Conservation (phyloP, 139 green algal species). For the Zygnema cylindricum region DNA sequence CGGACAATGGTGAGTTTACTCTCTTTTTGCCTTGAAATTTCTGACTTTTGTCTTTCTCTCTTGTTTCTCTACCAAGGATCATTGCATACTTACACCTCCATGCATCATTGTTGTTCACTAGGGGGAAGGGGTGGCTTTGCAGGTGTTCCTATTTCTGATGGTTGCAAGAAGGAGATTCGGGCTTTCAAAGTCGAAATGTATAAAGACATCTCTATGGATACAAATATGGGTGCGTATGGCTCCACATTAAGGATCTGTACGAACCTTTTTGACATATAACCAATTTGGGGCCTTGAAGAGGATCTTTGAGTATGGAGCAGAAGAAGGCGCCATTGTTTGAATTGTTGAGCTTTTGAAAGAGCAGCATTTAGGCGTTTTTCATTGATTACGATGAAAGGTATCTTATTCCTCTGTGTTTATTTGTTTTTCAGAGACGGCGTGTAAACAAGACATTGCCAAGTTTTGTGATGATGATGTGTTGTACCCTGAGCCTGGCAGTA, state of each 20-base stretch:
- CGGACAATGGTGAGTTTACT: background rate
- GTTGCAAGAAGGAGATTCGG: slow-evolving; percentile 75
- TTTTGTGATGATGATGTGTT: slow-evolving; percentile 46
- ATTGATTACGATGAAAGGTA: background rate
- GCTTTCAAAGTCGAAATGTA: slow-evolving; percentile 76
- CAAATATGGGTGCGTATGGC: slow-evolving; percentile 72
- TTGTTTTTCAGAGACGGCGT: slow-evolving; percentile 29
- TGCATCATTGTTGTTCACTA: slow-evolving; percentile 54
- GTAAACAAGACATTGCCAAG: slow-evolving; percentile 44
- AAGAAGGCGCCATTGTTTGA: too few species aligned
- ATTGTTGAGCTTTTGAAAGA: background rate
- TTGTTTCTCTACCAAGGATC: background rate
- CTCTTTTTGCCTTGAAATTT: background rate
- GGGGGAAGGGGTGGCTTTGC: slow-evolving; percentile 60
- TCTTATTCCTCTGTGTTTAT: background rate
- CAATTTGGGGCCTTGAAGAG: too few species aligned
- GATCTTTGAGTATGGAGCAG: too few species aligned
- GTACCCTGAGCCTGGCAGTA: slow-evolving; percentile 41
- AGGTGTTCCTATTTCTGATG: slow-evolving; percentile 66
- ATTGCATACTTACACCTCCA: background rate
- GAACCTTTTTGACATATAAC: too few species aligned
- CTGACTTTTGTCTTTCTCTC: background rate
- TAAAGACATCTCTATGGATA: slow-evolving; percentile 83
- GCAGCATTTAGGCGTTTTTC: background rate
- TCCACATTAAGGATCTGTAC: background rate